Conservation (phyloP, 352 stramenopile genomes). For the Blastocystis sp. region DNA sequence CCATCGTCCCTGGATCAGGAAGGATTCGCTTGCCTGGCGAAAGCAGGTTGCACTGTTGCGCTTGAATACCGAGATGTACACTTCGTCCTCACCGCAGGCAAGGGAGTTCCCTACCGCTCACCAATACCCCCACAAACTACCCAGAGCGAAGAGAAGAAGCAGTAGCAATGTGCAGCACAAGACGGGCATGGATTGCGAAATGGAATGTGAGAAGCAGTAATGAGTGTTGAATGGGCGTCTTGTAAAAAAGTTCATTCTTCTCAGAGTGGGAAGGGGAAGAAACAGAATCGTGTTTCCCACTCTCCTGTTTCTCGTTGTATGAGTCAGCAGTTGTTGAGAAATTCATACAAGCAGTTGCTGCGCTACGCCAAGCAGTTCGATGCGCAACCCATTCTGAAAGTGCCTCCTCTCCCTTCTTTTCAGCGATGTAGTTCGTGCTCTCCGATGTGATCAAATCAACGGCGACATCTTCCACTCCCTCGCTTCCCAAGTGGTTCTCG, state of each 20-base stretch:
- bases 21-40: slow-evolving; percentile 29
- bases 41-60: slow-evolving; percentile 43
- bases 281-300: too few species aligned
- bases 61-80: slow-evolving; percentile 51
- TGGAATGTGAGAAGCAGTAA: too few species aligned
- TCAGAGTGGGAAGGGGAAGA: too few species aligned
- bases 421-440: slow-evolving; percentile 47
- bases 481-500: slow-evolving; percentile 57
- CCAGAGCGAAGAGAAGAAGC: neutral
- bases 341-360: slow-evolving; percentile 20
- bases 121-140: neutral
- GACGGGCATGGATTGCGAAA: too few species aligned
- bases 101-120: neutral
- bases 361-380: slow-evolving; percentile 34
- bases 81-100: neutral
- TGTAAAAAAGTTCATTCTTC: too few species aligned
- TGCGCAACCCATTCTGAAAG: slow-evolving; percentile 11
- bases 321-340: neutral
- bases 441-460: slow-evolving; percentile 30
- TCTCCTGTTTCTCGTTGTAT: too few species aligned
- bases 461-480: neutral
- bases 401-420: neutral
- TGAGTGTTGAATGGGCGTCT: too few species aligned
- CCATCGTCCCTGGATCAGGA: neutral
- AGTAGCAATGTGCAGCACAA: neutral